These are phyloP conservation scores for Tylopilus subfusipes DNA, from an alignment of 768 basidiomycete genomes.

Conservation along the genomic window DNA sequence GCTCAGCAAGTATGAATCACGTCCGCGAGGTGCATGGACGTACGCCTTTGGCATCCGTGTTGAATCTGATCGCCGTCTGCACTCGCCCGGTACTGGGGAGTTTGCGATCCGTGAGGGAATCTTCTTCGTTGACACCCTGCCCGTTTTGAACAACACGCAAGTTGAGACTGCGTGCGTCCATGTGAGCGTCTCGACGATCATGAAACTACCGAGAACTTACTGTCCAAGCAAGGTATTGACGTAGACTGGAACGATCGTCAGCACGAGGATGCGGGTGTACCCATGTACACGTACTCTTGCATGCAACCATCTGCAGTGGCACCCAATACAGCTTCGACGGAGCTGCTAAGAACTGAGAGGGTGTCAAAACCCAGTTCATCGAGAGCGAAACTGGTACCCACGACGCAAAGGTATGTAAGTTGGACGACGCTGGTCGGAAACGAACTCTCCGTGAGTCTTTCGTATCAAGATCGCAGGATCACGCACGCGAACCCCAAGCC, in stretches of 20 bases:
- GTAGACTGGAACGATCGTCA: slow-evolving; percentile 20
- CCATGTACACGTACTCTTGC: slow-evolving; percentile 19
- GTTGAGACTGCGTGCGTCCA: slow-evolving; percentile 22
- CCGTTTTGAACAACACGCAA: slow-evolving; percentile 18
- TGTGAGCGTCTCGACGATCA: neutral
- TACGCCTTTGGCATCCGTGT: slow-evolving; percentile 15
- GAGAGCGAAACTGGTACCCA: slow-evolving; percentile 8
- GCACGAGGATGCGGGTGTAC: neutral
- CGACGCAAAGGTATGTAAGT: slow-evolving; percentile 14
- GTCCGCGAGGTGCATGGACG: neutral
- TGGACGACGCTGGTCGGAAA: slow-evolving; percentile 17
- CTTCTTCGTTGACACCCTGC: slow-evolving; percentile 26
- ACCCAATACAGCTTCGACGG: slow-evolving; percentile 26
- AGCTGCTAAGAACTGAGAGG: slow-evolving; percentile 19
- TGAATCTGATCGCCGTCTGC: slow-evolving; percentile 11
- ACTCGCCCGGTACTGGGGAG: neutral
- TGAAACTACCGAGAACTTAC: slow-evolving; percentile 9
- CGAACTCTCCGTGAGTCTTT: neutral
- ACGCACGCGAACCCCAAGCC: slow-evolving; percentile 28
- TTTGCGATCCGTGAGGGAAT: slow-evolving; percentile 9
- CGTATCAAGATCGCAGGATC: neutral
- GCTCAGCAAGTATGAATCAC: neutral
- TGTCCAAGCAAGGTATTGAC: slow-evolving; percentile 27
- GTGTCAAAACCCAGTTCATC: neutral
- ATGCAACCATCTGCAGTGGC: slow-evolving; percentile 25